Percentiles rank a stretch among this genome's conserved stretches.
Conservation (phyloP, 2,329 filamentous ascomycete species). For the Pseudogymnoascus sp. region DNA sequence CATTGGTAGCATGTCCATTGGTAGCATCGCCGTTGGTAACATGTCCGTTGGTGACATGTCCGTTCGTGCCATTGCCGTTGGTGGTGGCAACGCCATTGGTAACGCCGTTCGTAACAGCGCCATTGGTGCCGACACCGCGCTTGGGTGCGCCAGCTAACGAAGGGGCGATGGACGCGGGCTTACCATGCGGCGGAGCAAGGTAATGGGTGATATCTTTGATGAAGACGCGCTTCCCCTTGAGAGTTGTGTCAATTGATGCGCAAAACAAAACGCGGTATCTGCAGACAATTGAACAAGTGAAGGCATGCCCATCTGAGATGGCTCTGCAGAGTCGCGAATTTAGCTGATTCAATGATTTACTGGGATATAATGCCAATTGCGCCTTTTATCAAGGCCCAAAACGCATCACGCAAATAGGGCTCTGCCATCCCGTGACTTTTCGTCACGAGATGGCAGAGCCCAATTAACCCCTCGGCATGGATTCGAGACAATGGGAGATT, state of each 20-base stretch:
- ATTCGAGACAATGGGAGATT: not conserved
- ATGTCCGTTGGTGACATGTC: constrained; percentile 26
- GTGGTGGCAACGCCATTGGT: constrained; percentile 15
- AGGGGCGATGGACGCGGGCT: constrained; percentile 63
- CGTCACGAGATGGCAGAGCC: not conserved
- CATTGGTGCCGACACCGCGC: constrained; percentile 26
- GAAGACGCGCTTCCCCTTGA: constrained; percentile 80
- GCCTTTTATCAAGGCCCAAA: not conserved
- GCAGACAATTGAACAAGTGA: constrained; percentile 5
- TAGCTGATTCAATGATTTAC: not conserved
- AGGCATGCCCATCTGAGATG: not conserved
- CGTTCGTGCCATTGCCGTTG: constrained; percentile 15
- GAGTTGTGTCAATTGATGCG: constrained; percentile 33
- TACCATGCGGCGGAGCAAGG: constrained; percentile 65
- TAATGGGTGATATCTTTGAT: constrained; percentile 99
- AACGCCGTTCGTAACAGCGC: constrained; percentile 17
- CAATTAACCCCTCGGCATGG: not conserved
- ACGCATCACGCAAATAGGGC: not conserved
- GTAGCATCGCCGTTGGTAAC: constrained; percentile 12
- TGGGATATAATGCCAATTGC: not conserved
- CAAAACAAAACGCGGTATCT: constrained; percentile 11
- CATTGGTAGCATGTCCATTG: too few relatives aligned
- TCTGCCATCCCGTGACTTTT: not conserved
- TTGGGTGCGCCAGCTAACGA: constrained; percentile 47
- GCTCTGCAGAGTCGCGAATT: not conserved